phyloP scores from a whole-genome alignment of 2,329 filamentous ascomycete genomes.

The Colletotrichum truncatum region DNA sequence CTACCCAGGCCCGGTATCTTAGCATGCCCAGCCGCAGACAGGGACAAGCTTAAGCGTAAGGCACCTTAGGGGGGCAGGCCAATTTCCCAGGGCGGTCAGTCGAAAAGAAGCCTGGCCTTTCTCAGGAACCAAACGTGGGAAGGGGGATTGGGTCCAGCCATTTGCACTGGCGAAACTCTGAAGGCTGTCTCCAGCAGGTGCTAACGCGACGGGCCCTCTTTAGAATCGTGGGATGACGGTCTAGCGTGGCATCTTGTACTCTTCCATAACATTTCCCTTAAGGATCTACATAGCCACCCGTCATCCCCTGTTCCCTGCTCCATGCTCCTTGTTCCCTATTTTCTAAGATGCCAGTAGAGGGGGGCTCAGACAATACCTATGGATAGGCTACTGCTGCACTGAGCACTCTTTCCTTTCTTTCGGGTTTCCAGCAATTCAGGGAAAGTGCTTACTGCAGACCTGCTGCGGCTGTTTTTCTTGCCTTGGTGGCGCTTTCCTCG shows the following conservation, averaged over 20 bases:
- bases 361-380: too few relatives aligned
- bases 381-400: too few relatives aligned
- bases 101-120: neutral
- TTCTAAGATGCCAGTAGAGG: too few relatives aligned
- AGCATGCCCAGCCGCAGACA: neutral
- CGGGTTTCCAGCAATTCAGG: too few relatives aligned
- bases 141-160: neutral
- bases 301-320: too few relatives aligned
- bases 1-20: neutral
- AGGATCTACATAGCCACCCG: too few relatives aligned
- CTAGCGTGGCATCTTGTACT: neutral
- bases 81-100: neutral
- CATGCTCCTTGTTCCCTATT: too few relatives aligned
- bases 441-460: neutral
- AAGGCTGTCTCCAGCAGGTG: neutral
- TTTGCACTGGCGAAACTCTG: neutral
- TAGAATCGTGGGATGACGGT: neutral
- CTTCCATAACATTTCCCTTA: neutral
- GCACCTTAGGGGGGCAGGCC: neutral
- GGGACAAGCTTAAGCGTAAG: neutral
- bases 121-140: neutral
- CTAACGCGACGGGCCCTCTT: neutral
- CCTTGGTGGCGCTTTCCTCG: too few relatives aligned
- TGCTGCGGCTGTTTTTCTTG: neutral
- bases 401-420: too few relatives aligned